These are phyloP conservation scores for Talaromyces pinophilus DNA, from an alignment of 2,329 filamentous ascomycete species.

Conservation along the genomic window DNA sequence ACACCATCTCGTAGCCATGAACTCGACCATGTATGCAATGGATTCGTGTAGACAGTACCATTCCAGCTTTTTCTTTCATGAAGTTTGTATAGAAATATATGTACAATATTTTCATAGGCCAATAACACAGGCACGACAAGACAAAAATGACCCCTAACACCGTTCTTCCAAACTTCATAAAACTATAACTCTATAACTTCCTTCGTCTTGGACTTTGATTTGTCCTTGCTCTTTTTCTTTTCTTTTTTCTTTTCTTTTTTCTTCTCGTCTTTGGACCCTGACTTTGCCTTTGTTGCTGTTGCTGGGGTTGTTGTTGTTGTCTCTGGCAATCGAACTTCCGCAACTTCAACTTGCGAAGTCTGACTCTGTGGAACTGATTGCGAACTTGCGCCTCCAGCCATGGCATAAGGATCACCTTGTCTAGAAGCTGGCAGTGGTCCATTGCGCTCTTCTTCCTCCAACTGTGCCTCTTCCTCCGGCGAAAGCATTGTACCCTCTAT, in stretches of 20 bases:
- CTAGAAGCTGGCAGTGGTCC: conserved; percentile 39
- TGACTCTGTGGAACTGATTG: not conserved
- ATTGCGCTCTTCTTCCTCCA: conserved; percentile 57
- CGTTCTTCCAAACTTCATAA: conserved; percentile 5
- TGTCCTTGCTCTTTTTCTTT: conserved; percentile 24
- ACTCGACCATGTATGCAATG: too few relatives aligned
- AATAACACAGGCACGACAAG: not conserved
- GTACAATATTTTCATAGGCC: conserved; percentile 1
- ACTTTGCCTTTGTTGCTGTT: conserved; percentile 22
- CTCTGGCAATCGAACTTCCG: conserved; percentile 16
- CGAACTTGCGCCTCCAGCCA: conserved; percentile 28
- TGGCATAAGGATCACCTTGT: conserved; percentile 27
- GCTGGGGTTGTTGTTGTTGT: conserved; percentile 11
- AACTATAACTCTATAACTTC: not conserved
- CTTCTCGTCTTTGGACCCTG: conserved; percentile 20
- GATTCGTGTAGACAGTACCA: too few relatives aligned
- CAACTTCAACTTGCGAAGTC: conserved; percentile 11
- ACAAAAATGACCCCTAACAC: not conserved
- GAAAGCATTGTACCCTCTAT: conserved; percentile 85
- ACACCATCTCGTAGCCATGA: too few relatives aligned
- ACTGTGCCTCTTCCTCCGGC: conserved; percentile 63
- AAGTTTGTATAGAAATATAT: conserved; percentile 3
- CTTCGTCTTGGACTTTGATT: conserved; percentile 25
- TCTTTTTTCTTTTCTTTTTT: conserved; percentile 23
- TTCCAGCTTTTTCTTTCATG: not conserved